These are phyloP conservation scores for Fraxinus floribunda DNA, from an alignment of 305 asterid species.

Conservation along the genomic window DNA sequence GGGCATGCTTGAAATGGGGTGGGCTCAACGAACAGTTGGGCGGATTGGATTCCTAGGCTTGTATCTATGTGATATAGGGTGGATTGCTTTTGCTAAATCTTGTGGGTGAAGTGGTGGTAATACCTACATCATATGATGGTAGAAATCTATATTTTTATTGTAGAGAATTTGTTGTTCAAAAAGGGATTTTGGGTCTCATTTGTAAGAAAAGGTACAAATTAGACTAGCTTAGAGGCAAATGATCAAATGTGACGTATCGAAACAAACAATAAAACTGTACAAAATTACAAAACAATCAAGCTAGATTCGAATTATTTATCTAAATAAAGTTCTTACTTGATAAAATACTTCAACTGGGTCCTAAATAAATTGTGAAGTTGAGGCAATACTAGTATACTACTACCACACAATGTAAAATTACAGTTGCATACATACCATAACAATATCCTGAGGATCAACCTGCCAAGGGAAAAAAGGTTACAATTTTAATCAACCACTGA, in stretches of 20 bases:
- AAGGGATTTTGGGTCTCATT: not conserved
- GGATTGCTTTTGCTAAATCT: not conserved
- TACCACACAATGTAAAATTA: not conserved
- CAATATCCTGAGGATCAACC: slow-evolving; percentile 99
- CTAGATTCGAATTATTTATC: not conserved
- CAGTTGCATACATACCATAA: slow-evolving; percentile 62
- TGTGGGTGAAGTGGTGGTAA: not conserved
- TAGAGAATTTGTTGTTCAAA: not conserved
- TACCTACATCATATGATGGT: not conserved
- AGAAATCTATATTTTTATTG: not conserved
- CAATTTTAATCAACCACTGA: slow-evolving; percentile 17
- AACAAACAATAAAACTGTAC: not conserved
- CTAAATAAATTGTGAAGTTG: not conserved
- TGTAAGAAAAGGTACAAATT: not conserved
- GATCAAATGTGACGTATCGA: slow-evolving; percentile 9
- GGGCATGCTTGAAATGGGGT: not conserved
- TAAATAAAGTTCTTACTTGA: not conserved
- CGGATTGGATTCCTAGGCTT: not conserved
- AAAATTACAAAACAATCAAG: not conserved
- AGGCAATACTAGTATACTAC: not conserved
- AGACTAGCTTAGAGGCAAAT: slow-evolving; percentile 15
- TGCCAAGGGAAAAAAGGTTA: slow-evolving; percentile 36
- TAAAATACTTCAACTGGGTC: not conserved
- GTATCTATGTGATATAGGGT: not conserved
- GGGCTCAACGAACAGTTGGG: not conserved